These are phyloP conservation scores for Pseudofabraea citricarpa DNA, from an alignment of 2,329 filamentous ascomycete species.

Conservation along the genomic window DNA sequence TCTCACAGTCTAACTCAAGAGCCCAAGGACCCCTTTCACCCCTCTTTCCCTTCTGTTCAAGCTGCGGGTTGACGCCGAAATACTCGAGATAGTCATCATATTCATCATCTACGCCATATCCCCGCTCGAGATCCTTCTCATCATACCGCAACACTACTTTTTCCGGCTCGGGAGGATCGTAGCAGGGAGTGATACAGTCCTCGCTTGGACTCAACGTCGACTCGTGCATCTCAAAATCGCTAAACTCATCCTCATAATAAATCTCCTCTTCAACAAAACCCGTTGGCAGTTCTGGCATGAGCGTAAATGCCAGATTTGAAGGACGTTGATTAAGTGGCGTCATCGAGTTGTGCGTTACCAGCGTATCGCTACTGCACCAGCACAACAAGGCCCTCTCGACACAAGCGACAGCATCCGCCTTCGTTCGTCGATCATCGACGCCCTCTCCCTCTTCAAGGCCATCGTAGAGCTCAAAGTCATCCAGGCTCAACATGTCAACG, in stretches of 20 bases:
- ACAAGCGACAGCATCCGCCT: slow-evolving; percentile 2
- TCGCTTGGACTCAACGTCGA: slow-evolving; percentile 1
- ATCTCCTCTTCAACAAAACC: not conserved
- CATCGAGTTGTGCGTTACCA: not conserved
- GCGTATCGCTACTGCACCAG: slow-evolving; percentile 8
- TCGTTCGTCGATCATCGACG: slow-evolving; percentile 2
- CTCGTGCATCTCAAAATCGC: not conserved
- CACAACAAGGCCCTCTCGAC: slow-evolving; percentile 9
- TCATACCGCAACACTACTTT: not conserved
- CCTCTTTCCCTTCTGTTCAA: not conserved
- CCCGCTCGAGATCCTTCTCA: not conserved
- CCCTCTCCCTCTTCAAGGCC: slow-evolving; percentile 3
- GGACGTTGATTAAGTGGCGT: not conserved
- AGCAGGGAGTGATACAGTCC: not conserved
- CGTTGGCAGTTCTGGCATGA: not conserved
- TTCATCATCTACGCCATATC: slow-evolving; percentile 1
- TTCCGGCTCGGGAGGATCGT: not conserved
- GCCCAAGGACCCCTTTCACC: not conserved
- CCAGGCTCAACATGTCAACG: slow-evolving; percentile 7
- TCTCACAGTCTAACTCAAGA: not conserved
- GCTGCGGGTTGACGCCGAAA: not conserved
- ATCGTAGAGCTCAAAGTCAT: slow-evolving; percentile 11
- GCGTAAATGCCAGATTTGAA: not conserved
- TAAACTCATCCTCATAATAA: not conserved
- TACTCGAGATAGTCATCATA: slow-evolving; percentile 3